Percentiles rank a stretch among this genome's conserved stretches.
phyloP scores from a whole-genome alignment of 2,329 filamentous ascomycete species.

The Fusarium sp. region DNA sequence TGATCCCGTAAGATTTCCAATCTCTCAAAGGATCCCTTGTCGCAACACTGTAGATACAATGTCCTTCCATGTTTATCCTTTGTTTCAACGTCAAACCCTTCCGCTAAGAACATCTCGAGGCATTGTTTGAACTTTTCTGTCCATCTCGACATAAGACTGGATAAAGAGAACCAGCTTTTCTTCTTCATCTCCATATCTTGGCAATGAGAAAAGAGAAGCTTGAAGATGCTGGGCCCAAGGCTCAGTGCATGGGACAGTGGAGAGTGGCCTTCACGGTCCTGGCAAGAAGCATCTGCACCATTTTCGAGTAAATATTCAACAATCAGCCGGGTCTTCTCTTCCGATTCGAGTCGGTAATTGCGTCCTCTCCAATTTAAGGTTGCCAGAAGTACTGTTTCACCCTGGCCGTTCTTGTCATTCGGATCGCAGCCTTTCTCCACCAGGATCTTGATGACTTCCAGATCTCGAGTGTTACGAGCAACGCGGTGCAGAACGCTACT shows the following conservation, averaged over 20 bases:
- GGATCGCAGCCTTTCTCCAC: constrained; percentile 28
- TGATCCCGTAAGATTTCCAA: background rate
- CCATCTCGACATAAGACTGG: fast-evolving
- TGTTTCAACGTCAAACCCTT: constrained; percentile 27
- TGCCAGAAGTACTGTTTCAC: constrained; percentile 1
- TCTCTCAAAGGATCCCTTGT: background rate
- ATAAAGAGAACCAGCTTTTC: constrained; percentile 26
- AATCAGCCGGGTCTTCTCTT: background rate
- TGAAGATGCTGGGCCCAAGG: background rate
- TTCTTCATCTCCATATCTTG: background rate
- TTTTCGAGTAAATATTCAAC: constrained; percentile 28
- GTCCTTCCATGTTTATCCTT: constrained; percentile 9
- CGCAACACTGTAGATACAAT: constrained; percentile 19
- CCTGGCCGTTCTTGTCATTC: background rate
- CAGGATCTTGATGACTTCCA: constrained; percentile 18
- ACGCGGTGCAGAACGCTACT: constrained; percentile 14
- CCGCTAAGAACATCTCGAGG: constrained; percentile 23
- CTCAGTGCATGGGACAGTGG: background rate
- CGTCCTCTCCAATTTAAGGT: background rate
- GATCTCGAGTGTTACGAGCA: background rate
- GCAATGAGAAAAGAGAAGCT: constrained; percentile 18
- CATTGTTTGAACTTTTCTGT: background rate
- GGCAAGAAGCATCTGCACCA: constrained; percentile 21
- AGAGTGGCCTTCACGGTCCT: background rate
- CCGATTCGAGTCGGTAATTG: background rate